Base-by-base conservation (phyloP, 768 basidiomycete species). In the Amanita exitialis region DNA sequence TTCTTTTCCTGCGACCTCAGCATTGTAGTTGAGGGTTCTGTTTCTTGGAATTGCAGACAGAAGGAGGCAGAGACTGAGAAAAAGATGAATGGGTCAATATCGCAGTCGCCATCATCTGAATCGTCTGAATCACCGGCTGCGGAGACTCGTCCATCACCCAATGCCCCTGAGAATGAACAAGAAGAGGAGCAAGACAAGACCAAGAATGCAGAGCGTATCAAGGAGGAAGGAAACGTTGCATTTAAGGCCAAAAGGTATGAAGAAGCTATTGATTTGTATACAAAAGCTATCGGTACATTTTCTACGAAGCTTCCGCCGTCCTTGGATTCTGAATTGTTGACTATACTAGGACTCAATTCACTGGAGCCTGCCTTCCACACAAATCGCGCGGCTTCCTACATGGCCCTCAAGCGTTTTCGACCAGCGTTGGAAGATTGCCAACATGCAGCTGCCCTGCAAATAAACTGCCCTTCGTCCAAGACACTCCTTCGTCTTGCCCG, bases 381-480 rank as follows among this genome's bases (percentile, higher is more conserved):
- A 0, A 94, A 94, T 63, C 81, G 90, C 25, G 90, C 91, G 0
- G 90, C 91, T 0, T 83, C 90, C 2, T 79, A 83, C 61, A 93
- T 94, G 79, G 79, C 81, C 0, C 62, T 87, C 46, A 90, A 91
- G 61, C 78, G 78, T 30, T 93, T 85, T 72, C 73, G 79, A 28
- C 67, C 70, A 0, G 91, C 91, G 0, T 71, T 92, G 15, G 75
- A 74, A 34, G 90, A 94, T 61, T 92, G 89, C 59, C 89, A 89
- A 62, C 72, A 72, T 32, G 90, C 90, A 3, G 73, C 77, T 0
- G 65, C 78, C 0, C 69, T 90, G 4, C 87, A 91, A 66, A 64
- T 80, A 6, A 62, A 69, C 12, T 53, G 70, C 0, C 85, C 86
- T 6, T 79, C 83, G 4, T 56, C 80, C 1, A 93, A 93, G 63